Conservation (phyloP, 345 rosid genomes). For the Linum trigynum region DNA sequence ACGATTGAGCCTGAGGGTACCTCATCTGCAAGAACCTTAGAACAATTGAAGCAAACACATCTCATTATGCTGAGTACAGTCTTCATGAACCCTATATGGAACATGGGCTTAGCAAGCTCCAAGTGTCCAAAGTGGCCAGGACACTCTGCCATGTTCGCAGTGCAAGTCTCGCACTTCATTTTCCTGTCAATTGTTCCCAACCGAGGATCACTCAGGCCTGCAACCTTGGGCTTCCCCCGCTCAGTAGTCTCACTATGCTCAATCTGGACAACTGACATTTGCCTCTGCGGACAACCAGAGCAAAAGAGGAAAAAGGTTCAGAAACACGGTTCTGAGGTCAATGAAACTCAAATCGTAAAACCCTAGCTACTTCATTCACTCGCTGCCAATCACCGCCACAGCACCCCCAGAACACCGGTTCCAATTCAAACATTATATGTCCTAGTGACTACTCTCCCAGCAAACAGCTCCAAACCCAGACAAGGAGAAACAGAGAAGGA, state of each 20-base stretch:
- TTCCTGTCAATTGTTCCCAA: slow-evolving; percentile 91
- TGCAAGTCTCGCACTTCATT: slow-evolving; percentile 84
- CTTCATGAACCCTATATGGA: slow-evolving; percentile 85
- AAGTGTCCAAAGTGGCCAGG: slow-evolving; percentile 95
- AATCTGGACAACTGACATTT: slow-evolving; percentile 87
- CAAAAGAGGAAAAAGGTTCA: not conserved
- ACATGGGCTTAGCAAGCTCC: slow-evolving; percentile 98
- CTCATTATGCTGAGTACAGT: slow-evolving; percentile 86
- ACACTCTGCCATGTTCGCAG: slow-evolving; percentile 93
- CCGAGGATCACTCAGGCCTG: slow-evolving; percentile 74
- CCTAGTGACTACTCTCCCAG: not conserved
- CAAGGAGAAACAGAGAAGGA: not conserved
- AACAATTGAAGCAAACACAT: slow-evolving; percentile 91
- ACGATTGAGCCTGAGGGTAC: slow-evolving; percentile 22
- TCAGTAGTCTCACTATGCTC: slow-evolving; percentile 87
- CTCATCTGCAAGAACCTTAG: slow-evolving; percentile 87
- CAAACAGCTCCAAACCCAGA: not conserved
- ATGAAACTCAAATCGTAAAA: not conserved
- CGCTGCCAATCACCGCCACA: not conserved
- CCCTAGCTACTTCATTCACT: not conserved
- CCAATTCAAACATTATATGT: not conserved
- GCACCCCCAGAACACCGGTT: not conserved
- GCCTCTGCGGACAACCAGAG: slow-evolving; percentile 51
- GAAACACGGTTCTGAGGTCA: not conserved
- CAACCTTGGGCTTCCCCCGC: slow-evolving; percentile 79